phyloP scores from a whole-genome alignment of 2,329 filamentous ascomycete species.

The Sporothrix pallida region DNA sequence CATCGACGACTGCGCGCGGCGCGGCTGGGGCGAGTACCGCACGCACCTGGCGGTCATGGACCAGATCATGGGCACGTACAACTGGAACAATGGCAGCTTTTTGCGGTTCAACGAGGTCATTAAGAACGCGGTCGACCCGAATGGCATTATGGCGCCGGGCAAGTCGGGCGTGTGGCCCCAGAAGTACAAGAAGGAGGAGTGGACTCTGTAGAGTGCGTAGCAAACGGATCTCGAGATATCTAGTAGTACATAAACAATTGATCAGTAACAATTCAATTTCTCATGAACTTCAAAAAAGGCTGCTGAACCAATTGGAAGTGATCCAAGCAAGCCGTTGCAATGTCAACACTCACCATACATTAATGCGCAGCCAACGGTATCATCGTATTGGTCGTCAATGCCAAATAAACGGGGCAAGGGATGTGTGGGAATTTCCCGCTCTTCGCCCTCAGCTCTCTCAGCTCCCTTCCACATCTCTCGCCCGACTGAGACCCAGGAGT shows the following conservation, averaged over 20 bases:
- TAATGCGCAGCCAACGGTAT: neutral
- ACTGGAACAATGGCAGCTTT: constrained; percentile 47
- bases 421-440: constrained; percentile 22
- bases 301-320: neutral
- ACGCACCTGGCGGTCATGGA: constrained; percentile 50
- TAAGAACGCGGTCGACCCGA: constrained; percentile 50
- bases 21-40: constrained; percentile 50
- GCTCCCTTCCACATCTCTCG: neutral
- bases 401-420: neutral
- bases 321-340: neutral
- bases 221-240: neutral
- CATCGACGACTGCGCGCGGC: constrained; percentile 45
- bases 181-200: constrained; percentile 18
- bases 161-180: constrained; percentile 25
- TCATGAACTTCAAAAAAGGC: neutral
- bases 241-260: neutral
- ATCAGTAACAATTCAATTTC: neutral
- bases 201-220: neutral
- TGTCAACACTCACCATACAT: constrained; percentile 1
- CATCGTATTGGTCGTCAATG: no score
- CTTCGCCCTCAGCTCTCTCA: no score
- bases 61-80: constrained; percentile 49
- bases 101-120: constrained; percentile 49
- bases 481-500: neutral
- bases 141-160: constrained; percentile 54